These are phyloP conservation scores for Nidularia pulvinata DNA, from an alignment of 768 basidiomycete species.

Conservation along the genomic window DNA sequence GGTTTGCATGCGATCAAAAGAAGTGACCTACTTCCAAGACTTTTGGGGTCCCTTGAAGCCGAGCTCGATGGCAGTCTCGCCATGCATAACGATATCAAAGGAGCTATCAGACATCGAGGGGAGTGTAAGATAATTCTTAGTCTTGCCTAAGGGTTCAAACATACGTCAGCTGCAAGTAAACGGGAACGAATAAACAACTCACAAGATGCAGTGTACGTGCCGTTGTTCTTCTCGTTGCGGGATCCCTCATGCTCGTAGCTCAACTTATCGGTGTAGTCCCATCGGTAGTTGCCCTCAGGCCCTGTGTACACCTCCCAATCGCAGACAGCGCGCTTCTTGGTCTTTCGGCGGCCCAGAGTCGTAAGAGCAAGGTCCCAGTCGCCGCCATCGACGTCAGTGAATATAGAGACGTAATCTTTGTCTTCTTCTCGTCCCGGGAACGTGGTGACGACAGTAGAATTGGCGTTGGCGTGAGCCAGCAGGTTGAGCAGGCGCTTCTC, in stretches of 20 bases:
- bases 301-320: conserved; percentile 4
- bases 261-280: conserved; percentile 8
- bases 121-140: conserved; percentile 2
- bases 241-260: conserved; percentile 8
- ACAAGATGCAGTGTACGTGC: conserved; percentile 4
- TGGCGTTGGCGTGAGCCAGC: conserved; percentile 7
- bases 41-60: conserved; percentile 2
- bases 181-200: background rate
- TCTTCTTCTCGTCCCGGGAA: conserved; percentile 2
- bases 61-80: conserved; percentile 2
- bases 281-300: conserved; percentile 1
- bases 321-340: conserved; percentile 1
- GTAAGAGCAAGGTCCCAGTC: conserved; percentile 9
- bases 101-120: background rate
- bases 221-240: background rate
- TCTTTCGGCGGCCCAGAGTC: conserved; percentile 6
- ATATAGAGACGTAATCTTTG: conserved; percentile 8
- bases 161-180: background rate
- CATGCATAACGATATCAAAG: conserved; percentile 3
- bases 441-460: conserved; percentile 1
- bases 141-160: background rate
- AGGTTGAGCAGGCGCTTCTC: conserved; percentile 8
- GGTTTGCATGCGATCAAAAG: background rate
- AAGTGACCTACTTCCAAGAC: conserved; percentile 5
- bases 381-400: conserved; percentile 5